These are phyloP conservation scores for Drechmeria coniospora DNA, from an alignment of 2,329 filamentous ascomycete genomes.

Conservation along the genomic window DNA sequence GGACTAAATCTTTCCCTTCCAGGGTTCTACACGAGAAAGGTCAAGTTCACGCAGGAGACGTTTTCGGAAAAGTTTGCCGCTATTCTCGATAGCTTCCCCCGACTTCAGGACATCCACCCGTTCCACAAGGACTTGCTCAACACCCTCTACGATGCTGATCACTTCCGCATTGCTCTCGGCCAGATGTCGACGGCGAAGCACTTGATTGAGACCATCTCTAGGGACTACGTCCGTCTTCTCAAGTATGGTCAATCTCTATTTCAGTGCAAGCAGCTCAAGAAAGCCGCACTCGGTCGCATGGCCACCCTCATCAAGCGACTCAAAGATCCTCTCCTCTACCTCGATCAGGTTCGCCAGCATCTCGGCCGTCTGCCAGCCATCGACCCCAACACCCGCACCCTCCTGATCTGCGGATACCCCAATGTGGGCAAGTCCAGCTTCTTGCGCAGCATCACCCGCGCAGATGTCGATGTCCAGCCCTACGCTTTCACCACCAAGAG, in stretches of 20 bases:
- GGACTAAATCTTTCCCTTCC: no score
- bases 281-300: slow-evolving; percentile 92
- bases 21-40: slow-evolving; percentile 93
- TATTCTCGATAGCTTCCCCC: slow-evolving; percentile 86
- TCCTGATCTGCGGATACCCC: slow-evolving; percentile 93
- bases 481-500: slow-evolving; percentile 98
- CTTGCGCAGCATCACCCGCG: slow-evolving; percentile 77
- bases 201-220: slow-evolving; percentile 85
- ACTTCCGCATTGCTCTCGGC: slow-evolving; percentile 91
- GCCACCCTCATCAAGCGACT: slow-evolving; percentile 89
- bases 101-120: slow-evolving; percentile 85
- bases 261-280: slow-evolving; percentile 98
- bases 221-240: slow-evolving; percentile 81
- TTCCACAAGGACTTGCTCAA: slow-evolving; percentile 79
- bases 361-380: slow-evolving; percentile 95
- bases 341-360: slow-evolving; percentile 86
- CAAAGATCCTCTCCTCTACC: slow-evolving; percentile 86
- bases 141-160: slow-evolving; percentile 95
- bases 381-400: slow-evolving; percentile 89
- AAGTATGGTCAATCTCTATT: slow-evolving; percentile 96
- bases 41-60: slow-evolving; percentile 96
- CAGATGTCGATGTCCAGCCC: slow-evolving; percentile 92
- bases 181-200: slow-evolving; percentile 94
- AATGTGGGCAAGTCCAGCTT: slow-evolving; percentile 98
- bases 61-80: slow-evolving; percentile 85